Evolutionary conservation across 2,329 filamentous ascomycete species (phyloP).

Genomic region (Fusarium sulawesiense): DNA sequence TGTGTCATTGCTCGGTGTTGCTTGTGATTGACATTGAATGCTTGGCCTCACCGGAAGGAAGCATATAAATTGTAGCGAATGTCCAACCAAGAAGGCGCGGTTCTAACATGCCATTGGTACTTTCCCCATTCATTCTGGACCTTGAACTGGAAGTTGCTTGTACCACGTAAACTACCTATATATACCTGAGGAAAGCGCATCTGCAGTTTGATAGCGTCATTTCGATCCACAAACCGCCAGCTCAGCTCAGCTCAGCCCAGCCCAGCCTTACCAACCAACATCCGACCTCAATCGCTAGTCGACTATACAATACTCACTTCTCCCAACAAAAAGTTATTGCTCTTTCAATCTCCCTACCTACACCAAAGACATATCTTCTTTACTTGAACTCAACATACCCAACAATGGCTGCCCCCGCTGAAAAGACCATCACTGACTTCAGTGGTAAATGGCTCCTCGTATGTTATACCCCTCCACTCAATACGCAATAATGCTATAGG

Average conservation of each 20-base stretch:
- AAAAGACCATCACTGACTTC: conserved; percentile 74
- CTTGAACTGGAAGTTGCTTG: background rate
- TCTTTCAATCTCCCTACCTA: background rate
- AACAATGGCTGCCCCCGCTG: conserved; percentile 77
- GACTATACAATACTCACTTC: background rate
- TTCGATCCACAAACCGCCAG: conserved; percentile 29
- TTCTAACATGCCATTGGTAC: background rate
- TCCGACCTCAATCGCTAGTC: background rate
- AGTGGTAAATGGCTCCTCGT: conserved; percentile 78
- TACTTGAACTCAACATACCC: background rate
- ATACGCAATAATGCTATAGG: background rate
- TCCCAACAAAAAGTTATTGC: conserved; percentile 1
- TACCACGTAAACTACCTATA: background rate
- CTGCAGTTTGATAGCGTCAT: conserved; percentile 34
- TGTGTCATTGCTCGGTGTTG: conserved; percentile 26
- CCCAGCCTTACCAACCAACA: conserved; percentile 15
- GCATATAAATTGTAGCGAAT: conserved; percentile 5
- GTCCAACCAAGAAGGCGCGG: background rate
- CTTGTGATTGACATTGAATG: conserved; percentile 27
- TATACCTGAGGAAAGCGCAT: conserved; percentile 8
- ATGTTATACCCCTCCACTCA: conserved; percentile 45
- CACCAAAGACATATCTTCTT: background rate
- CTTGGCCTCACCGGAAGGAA: background rate
- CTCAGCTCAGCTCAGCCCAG: conserved; percentile 9
- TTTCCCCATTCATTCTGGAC: background rate